phyloP scores from a whole-genome alignment of 1,284 basidiomycete species.

The Leccinum angustisporum region DNA sequence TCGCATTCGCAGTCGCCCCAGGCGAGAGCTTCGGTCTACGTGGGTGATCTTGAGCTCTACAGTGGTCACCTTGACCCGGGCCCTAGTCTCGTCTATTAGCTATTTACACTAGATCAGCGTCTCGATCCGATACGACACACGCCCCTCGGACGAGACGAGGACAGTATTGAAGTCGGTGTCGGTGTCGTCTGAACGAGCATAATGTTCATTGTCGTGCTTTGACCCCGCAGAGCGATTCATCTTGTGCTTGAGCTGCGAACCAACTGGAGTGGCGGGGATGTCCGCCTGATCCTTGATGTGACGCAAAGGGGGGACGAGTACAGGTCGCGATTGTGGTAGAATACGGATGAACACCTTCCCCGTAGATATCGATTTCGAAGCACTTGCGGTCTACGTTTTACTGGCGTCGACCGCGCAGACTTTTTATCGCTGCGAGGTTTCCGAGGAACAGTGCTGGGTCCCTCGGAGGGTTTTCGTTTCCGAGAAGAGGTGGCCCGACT shows the following conservation, averaged over 20 bases:
- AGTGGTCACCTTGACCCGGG: constrained; percentile 39
- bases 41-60: no score
- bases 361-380: constrained; percentile 24
- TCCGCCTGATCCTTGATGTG: constrained; percentile 15
- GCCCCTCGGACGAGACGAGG: no score
- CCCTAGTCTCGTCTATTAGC: constrained; percentile 34
- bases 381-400: constrained; percentile 14
- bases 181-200: constrained; percentile 27
- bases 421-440: constrained; percentile 30
- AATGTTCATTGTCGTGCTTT: constrained; percentile 18
- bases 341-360: constrained; percentile 32
- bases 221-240: constrained; percentile 15
- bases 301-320: constrained; percentile 17
- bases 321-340: constrained; percentile 12
- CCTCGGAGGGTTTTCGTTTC: constrained; percentile 29
- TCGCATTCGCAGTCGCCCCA: constrained; percentile 42
- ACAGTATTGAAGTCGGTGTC: neutral
- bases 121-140: no score
- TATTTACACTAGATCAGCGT: no score
- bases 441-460: constrained; percentile 27
- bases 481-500: constrained; percentile 21
- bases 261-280: constrained; percentile 23
- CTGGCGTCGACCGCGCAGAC: constrained; percentile 15
- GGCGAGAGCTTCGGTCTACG: constrained; percentile 29
- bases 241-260: constrained; percentile 27